Base-by-base conservation (phyloP, 768 basidiomycete species). In the Suillus sp. region DNA sequence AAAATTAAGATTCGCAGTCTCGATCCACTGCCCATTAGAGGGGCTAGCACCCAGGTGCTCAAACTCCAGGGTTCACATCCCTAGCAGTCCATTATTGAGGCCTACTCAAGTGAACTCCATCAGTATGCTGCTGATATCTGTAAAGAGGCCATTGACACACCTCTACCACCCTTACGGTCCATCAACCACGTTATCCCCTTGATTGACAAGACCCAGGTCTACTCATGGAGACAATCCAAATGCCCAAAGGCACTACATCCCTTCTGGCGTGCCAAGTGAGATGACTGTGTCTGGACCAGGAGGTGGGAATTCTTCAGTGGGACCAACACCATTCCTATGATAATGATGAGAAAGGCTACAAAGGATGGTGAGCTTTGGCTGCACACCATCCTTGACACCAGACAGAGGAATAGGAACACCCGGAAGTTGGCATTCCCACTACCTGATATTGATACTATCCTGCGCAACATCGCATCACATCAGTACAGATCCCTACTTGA, bases 181-280 rank as follows among this genome's bases (percentile, higher is more conserved):
- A 35, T 35, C 9, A 35, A 35, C 9, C 34, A 35, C 1, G 34
- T 35, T 9, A 35, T 35, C 6, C 75, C 75, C 0, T 38, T 79
- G 1, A 74, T 74, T 35, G 75, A 79, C 50, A 67, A 70, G 32
- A 43, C 48, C 4, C 72, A 72, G 54, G 54, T 70, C 0, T 79
- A 80, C 55, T 65, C 65, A 0, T 83, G 78, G 78, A 64, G 71
- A 8, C 73, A 72, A 1, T 74, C 74, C 2, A 53, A 67, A 14
- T 84, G 82, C 59, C 77, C 77, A 7, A 76, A 79, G 22, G 70
- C 71, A 0, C 62, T 73, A 11, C 64, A 67, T 8, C 59, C 60
- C 0, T 57, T 65, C 1, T 78, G 75, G 75, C 37, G 40, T 0
- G 67, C 67, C 40, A 79, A 79, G 57, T 60, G 68, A 0, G 71